Evolutionary conservation across 768 basidiomycete genomes (phyloP), one percentile per base, ranked within the genome.

Genomic region (Antrodiella citrinella): DNA sequence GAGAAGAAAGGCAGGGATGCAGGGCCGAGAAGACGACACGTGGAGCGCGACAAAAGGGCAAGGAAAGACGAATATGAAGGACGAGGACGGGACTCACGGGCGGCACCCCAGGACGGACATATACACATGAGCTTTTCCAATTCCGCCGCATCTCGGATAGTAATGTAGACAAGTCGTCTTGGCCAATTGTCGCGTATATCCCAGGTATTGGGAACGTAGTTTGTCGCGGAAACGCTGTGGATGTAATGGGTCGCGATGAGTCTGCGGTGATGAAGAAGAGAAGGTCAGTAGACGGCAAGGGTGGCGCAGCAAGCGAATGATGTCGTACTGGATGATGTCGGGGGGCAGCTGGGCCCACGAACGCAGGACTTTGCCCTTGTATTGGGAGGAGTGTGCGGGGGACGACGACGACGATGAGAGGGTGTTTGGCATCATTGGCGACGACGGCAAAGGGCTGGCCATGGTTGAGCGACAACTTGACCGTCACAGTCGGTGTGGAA

Each of bases 71-170:
- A 10, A 12, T 3, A 44, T 26, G 49, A 35, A 35, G 30, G 30
- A 35, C 30, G 30, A n/a, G n/a, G 4, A 45, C 12, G 40, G 7
- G 18, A 76, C 83, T 65, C 62, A 86, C 84, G 70, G 47, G 82
- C 82, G 26, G 59, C 58, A 44, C 67, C 65, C 84, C 84, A 86
- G 48, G 78, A 59, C 0, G 77, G 76, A 59, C 80, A 82, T 53
- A 85, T 69, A 38, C 65, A 58, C 82, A 85, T 85, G 47, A 86
- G 58, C 54, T 71, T 72, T 59, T 85, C 82, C 19, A 86, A 61
- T 10, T 80, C 75, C 20, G 67, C 62, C 18, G 78, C 75, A 69
- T 86, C 81, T 62, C 84, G 82, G 56, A 86, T 64, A 43, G 73
- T 69, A 10, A 73, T 71, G 62, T 77, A 87, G 1, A 81, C 75